Base-by-base conservation (phyloP, 164 flowering plant genomes). In the Tetracentron sinense region DNA sequence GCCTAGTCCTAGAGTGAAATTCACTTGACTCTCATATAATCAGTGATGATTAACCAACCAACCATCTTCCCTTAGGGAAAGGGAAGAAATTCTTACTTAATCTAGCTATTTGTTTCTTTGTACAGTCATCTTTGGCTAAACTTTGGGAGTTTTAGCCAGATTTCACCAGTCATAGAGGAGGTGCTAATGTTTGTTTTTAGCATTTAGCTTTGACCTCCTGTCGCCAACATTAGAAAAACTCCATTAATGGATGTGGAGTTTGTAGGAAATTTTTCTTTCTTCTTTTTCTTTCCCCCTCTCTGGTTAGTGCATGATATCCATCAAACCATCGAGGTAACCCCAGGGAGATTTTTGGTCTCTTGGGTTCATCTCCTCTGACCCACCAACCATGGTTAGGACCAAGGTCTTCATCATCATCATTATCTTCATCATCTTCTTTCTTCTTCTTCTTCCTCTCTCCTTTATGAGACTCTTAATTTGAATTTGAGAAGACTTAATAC, bases 331-430 rank as follows among this genome's bases (percentile, higher is more conserved):
- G 78, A 76, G 60, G 63, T 56, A 70, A 75, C 78, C 84, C 81
- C 14, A 3, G 88, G 78, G 75, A 75, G 60, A 78, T 83, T 89
- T 89, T 74, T 79, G 71, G 72, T 78, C 86, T 78, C 82, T 79
- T 66, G 78, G 85, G 78, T 83, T 74, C 72, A 74, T 78, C 78
- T 75, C 64, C 69, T 68, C 75, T 72, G 48, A 70, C 69, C 55
- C 26, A 66, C 72, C 86, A 77, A 81, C 89, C 94, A 85, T 88
- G 94, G 89, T 85, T 85, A 84, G 85, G 82, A 78, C 85, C 74
- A 73, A 72, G 85, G 88, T 78, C 65, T 64, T 54, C 70, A 42
- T 55, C 63, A 53, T 61, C 62, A 49, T 53, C 65, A 62, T 31
- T 42, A 50, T 42, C 51, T 29, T 57, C 27, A 46, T 19, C 21